Evolutionary conservation across 2,329 filamentous ascomycete genomes (phyloP).

Genomic region (Botryotinia calthae): DNA sequence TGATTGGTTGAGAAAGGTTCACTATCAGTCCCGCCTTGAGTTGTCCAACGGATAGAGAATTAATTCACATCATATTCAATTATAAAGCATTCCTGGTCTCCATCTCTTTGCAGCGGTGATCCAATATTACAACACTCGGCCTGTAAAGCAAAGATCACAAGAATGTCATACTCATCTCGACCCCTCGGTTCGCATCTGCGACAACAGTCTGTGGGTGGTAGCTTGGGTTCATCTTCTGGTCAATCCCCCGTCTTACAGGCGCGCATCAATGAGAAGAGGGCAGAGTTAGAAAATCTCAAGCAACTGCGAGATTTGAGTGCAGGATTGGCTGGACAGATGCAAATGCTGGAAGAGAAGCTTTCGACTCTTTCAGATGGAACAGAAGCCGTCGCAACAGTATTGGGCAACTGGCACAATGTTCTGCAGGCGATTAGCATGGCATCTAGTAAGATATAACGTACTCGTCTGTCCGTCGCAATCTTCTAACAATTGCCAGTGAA

Average conservation of each 20-base stretch:
- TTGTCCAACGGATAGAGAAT: slow-evolving; percentile 4
- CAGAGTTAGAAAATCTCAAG: slow-evolving; percentile 74
- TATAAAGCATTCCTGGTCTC: background rate
- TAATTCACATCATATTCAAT: background rate
- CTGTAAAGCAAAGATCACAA: slow-evolving; percentile 2
- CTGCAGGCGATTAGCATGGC: slow-evolving; percentile 83
- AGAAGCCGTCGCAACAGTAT: slow-evolving; percentile 55
- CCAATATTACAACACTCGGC: background rate
- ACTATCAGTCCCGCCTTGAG: background rate
- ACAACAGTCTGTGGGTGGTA: slow-evolving; percentile 54
- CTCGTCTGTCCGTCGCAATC: background rate
- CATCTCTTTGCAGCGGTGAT: slow-evolving; percentile 6
- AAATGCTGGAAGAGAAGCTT: slow-evolving; percentile 74
- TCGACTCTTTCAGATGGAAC: slow-evolving; percentile 77
- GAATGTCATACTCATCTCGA: slow-evolving; percentile 57
- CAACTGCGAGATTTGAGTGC: slow-evolving; percentile 77
- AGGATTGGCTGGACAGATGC: slow-evolving; percentile 77
- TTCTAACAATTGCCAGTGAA: slow-evolving; percentile 51
- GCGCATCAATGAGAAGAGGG: slow-evolving; percentile 82
- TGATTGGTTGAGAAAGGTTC: background rate
- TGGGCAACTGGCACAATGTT: slow-evolving; percentile 57
- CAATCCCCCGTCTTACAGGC: slow-evolving; percentile 70
- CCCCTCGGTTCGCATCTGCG: slow-evolving; percentile 66
- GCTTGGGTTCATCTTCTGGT: slow-evolving; percentile 46
- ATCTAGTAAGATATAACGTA: slow-evolving; percentile 57